phyloP scores from a whole-genome alignment of 2,329 filamentous ascomycete genomes.

The Biscogniauxia marginata region DNA sequence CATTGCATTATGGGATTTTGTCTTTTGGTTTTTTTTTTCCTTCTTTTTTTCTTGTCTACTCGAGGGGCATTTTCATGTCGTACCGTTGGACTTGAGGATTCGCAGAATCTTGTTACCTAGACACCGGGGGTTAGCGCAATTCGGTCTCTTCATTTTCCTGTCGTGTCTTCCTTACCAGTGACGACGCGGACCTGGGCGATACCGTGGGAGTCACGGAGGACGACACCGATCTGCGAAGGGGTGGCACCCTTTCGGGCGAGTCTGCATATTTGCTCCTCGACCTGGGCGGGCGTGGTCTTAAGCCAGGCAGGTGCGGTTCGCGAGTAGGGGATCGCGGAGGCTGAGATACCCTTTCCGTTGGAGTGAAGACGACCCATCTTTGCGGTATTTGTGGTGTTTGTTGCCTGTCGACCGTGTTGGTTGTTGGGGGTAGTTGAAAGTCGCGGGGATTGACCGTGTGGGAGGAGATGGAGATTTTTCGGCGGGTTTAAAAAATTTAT shows the following conservation, averaged over 20 bases:
- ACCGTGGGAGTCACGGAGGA: conserved; percentile 97
- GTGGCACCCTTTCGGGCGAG: conserved; percentile 98
- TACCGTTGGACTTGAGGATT: conserved; percentile 98
- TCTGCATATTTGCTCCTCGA: conserved; percentile 99
- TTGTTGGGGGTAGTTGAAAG: conserved; percentile 12
- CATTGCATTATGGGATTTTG: conserved; percentile 11
- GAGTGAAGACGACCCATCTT: conserved; percentile 97
- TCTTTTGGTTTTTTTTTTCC: conserved; percentile 7
- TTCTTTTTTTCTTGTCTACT: not conserved
- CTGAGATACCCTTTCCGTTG: conserved; percentile 98
- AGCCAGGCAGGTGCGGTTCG: conserved; percentile 91
- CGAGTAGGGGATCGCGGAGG: conserved; percentile 95
- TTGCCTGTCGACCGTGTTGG: conserved; percentile 26
- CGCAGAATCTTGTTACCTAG: conserved; percentile 99
- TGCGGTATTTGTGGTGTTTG: conserved; percentile 46
- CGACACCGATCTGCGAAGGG: conserved; percentile 97
- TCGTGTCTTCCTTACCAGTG: conserved; percentile 69
- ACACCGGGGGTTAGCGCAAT: not conserved
- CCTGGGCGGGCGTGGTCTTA: conserved; percentile 98
- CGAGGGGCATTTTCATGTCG: conserved; percentile 45
- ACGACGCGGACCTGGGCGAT: conserved; percentile 97
- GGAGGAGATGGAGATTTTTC: conserved; percentile 14
- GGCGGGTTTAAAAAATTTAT: conserved; percentile 17
- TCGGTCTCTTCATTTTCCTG: not conserved
- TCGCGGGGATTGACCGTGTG: conserved; percentile 10